Evolutionary conservation across 805 yeast genomes (phyloP).

Genomic region (Kodamaea kakaduensis): DNA sequence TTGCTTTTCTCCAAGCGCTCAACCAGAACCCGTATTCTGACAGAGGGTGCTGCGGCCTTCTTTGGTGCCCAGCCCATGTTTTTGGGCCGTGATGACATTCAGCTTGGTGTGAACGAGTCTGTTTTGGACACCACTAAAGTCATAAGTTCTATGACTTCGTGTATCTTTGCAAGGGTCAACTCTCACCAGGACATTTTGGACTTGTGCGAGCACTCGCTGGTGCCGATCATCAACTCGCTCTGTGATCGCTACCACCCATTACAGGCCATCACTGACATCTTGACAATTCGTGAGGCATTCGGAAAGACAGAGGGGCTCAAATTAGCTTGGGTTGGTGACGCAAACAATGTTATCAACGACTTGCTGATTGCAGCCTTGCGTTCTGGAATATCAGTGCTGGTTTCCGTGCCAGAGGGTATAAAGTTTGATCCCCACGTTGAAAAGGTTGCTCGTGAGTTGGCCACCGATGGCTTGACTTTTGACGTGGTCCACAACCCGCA

Average conservation of each 20-base stretch:
- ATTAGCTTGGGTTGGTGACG: slow-evolving; percentile 94
- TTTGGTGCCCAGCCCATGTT: slow-evolving; percentile 97
- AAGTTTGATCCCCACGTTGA: slow-evolving; percentile 56
- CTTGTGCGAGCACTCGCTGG: slow-evolving; percentile 72
- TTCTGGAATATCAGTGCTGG: slow-evolving; percentile 74
- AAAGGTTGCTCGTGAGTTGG: slow-evolving; percentile 50
- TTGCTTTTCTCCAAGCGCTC: slow-evolving; percentile 86
- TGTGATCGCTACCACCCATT: slow-evolving; percentile 93
- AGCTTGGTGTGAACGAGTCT: slow-evolving; percentile 91
- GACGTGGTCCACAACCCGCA: slow-evolving; percentile 67
- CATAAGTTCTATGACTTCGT: slow-evolving; percentile 93
- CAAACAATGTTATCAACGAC: slow-evolving; percentile 94
- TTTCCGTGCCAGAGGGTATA: slow-evolving; percentile 80
- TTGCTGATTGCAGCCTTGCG: slow-evolving; percentile 83
- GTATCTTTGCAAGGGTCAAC: slow-evolving; percentile 94
- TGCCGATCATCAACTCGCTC: slow-evolving; percentile 89
- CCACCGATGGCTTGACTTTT: slow-evolving; percentile 42
- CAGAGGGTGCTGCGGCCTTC: slow-evolving; percentile 90
- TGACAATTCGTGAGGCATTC: slow-evolving; percentile 80
- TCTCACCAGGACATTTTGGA: slow-evolving; percentile 77
- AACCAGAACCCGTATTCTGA: slow-evolving; percentile 89
- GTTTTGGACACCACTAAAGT: slow-evolving; percentile 85
- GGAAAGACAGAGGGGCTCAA: slow-evolving; percentile 58
- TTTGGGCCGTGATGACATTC: slow-evolving; percentile 93
- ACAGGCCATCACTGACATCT: slow-evolving; percentile 88